Conservation (phyloP, 1,139 yeast genomes). For the Taphrina sp. region DNA sequence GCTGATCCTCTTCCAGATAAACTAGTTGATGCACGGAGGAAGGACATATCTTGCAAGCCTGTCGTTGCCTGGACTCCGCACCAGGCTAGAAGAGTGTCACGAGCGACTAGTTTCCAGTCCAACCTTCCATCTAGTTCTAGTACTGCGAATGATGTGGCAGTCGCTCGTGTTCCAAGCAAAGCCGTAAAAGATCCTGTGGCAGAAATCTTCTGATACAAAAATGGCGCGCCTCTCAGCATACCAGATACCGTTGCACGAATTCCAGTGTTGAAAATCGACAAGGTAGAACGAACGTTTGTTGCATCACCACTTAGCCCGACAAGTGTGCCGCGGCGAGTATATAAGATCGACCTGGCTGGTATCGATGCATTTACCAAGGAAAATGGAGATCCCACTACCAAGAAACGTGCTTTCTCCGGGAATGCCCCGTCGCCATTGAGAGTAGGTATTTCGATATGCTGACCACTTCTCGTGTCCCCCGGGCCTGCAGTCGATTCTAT, state of each 20-base stretch:
- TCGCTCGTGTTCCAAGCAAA: slow-evolving; percentile 37
- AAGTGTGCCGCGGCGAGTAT: slow-evolving; percentile 50
- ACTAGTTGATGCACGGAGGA: slow-evolving; percentile 39
- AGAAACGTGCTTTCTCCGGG: slow-evolving; percentile 43
- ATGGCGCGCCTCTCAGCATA: slow-evolving; percentile 14
- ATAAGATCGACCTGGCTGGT: slow-evolving; percentile 53
- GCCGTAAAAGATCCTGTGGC: slow-evolving; percentile 39
- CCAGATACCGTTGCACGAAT: slow-evolving; percentile 4
- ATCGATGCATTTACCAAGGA: slow-evolving; percentile 50
- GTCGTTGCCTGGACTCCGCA: slow-evolving; percentile 39
- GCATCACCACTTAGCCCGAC: slow-evolving; percentile 52
- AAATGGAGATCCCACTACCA: slow-evolving; percentile 50
- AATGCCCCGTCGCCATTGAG: slow-evolving; percentile 41
- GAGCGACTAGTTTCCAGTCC: slow-evolving; percentile 45
- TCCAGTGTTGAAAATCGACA: slow-evolving; percentile 21
- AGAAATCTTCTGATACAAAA: slow-evolving; percentile 33
- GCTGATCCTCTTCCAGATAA: slow-evolving; percentile 46
- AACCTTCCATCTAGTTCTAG: slow-evolving; percentile 46
- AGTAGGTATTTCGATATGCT: slow-evolving; percentile 38
- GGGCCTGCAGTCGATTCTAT: too few relatives aligned
- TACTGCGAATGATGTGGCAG: slow-evolving; percentile 41
- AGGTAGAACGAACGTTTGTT: slow-evolving; percentile 36
- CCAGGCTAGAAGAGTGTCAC: slow-evolving; percentile 45
- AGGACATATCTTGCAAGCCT: slow-evolving; percentile 39
- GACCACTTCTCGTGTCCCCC: too few relatives aligned